phyloP scores from a whole-genome alignment of 495 filamentous ascomycete species.

The Pyrenopolyporus hunteri region DNA sequence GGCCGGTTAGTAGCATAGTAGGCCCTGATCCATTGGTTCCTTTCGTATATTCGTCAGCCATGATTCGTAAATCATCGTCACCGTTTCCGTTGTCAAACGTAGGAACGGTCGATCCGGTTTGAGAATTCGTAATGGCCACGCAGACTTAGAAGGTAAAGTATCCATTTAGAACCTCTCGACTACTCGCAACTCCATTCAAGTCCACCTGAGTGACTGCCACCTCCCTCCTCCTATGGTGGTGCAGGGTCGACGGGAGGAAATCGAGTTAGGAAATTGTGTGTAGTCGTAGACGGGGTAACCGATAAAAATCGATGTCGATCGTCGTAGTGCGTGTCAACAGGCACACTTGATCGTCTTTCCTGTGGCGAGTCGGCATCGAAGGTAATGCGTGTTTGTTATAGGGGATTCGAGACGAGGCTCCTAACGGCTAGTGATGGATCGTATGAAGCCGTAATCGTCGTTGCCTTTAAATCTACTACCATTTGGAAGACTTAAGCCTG shows the following conservation, averaged over 20 bases:
- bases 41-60: slow-evolving; percentile 36
- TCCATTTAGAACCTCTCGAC: slow-evolving; percentile 10
- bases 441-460: not conserved
- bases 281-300: not conserved
- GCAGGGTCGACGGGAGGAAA: not conserved
- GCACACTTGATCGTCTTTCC: not conserved
- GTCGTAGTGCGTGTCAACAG: not conserved
- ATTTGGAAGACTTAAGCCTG: slow-evolving; percentile 2
- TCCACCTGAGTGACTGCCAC: not conserved
- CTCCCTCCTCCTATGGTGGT: not conserved
- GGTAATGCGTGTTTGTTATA: not conserved
- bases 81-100: slow-evolving; percentile 12
- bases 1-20: slow-evolving; percentile 12
- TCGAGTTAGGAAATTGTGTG: not conserved
- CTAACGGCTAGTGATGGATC: not conserved
- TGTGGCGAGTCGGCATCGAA: not conserved
- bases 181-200: slow-evolving; percentile 1
- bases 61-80: slow-evolving; percentile 36
- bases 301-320: not conserved
- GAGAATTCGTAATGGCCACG: slow-evolving; percentile 7
- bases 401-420: not conserved
- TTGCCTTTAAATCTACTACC: not conserved
- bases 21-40: slow-evolving; percentile 18
- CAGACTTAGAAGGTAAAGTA: slow-evolving; percentile 5
- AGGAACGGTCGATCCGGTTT: slow-evolving; percentile 14